Evolutionary conservation across 805 yeast species (phyloP).

Genomic region (Hanseniaspora nectarophila): DNA sequence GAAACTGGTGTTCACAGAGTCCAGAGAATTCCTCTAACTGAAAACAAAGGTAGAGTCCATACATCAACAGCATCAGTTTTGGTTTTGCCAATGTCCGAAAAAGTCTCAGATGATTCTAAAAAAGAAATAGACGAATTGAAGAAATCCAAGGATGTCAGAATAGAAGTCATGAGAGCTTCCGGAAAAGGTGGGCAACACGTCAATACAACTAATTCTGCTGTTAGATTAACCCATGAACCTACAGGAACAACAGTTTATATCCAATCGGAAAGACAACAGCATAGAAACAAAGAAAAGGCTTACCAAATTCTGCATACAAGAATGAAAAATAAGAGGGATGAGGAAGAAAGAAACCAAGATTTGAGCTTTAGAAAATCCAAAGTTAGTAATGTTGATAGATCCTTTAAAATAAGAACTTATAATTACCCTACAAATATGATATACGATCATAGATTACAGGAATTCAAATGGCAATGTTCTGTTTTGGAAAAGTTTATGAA

Average conservation of each 20-base stretch:
- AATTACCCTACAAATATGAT: slow-evolving; percentile 85
- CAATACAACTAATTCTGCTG: slow-evolving; percentile 94
- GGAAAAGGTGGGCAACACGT: slow-evolving; percentile 99
- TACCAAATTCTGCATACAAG: slow-evolving; percentile 69
- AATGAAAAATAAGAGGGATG: slow-evolving; percentile 62
- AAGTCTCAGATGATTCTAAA: slow-evolving; percentile 33
- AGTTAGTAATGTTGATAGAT: slow-evolving; percentile 77
- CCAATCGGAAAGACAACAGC: slow-evolving; percentile 94
- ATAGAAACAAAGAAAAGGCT: slow-evolving; percentile 86
- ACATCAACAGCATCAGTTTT: slow-evolving; percentile 95
- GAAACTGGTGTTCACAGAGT: slow-evolving; percentile 97
- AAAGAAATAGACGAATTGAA: neutral
- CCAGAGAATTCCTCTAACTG: slow-evolving; percentile 87
- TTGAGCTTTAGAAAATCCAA: slow-evolving; percentile 61
- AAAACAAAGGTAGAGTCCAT: slow-evolving; percentile 84
- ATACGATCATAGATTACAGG: slow-evolving; percentile 63
- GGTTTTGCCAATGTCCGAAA: slow-evolving; percentile 64
- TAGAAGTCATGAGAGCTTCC: slow-evolving; percentile 94
- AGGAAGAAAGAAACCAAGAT: slow-evolving; percentile 38
- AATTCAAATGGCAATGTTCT: slow-evolving; percentile 7
- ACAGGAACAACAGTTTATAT: slow-evolving; percentile 79
- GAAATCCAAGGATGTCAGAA: slow-evolving; percentile 73
- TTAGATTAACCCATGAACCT: slow-evolving; percentile 80
- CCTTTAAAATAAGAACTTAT: slow-evolving; percentile 88
- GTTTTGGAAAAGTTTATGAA: slow-evolving; percentile 7